Base-by-base conservation (phyloP, 495 filamentous ascomycete species). In the Penicillium arizonense region DNA sequence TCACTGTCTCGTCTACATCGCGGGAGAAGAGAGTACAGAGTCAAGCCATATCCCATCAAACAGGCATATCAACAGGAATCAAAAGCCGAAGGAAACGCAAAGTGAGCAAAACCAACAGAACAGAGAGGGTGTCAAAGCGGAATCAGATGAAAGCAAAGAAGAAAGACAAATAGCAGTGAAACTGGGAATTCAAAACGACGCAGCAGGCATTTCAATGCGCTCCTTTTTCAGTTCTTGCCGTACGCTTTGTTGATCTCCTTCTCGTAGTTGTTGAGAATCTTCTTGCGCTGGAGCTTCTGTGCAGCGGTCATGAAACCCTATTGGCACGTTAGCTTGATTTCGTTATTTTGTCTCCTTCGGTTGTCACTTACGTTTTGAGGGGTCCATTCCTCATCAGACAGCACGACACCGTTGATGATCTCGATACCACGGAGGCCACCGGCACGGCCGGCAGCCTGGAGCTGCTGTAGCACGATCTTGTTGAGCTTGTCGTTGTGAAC, bases 361-460 rank as follows among this genome's bases (percentile, higher is more conserved):
- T 24, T 30, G 10, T 10, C 47, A 79, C 91, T 85, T 79, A 96
- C 93, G 73, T 96, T 97, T 47, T 95, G 88, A 44, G 94, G 89
- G 23, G 88, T 97, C 94, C 94, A 98, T 68, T 98, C 94, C 70
- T 98, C 93, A 56, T 96, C 91, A 1, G 90, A 88, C 65, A 98
- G 68, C 5, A 96, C 90, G 13, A 95, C 90, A 55, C 94, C 94
- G 52, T 90, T 87, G 59, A 98, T 87, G 44, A 97, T 90, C 75
- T 98, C 94, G 58, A 95, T 91, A 20, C 89, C 87, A 14, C 76
- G 78, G 44, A 98, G 77, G 7, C 91, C 90, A 58, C 87, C 90
- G 33, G 82, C 79, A 55, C 81, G 82, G 39, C 93, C 94, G 2
- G 81, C 81, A 26, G 63, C 69, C 71, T 96, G 90, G 38, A 98